A percentile compares a stretch with the other conserved stretches of the same genome.
These are phyloP conservation scores for Yamadazyma nakazawae DNA, from an alignment of 805 yeast species.

Conservation along the genomic window DNA sequence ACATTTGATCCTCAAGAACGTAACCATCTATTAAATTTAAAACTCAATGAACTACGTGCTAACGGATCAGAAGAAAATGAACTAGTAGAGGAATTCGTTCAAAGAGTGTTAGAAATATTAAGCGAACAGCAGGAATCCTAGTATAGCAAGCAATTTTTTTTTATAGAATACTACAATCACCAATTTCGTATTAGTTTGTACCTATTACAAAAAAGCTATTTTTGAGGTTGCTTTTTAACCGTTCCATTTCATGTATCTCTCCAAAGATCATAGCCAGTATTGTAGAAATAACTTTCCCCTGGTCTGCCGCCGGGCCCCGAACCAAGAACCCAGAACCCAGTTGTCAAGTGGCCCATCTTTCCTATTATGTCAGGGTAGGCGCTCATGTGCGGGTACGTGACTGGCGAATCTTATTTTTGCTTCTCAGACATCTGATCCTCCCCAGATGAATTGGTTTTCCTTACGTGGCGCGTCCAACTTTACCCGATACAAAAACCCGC, in stretches of 20 bases:
- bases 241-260: no score
- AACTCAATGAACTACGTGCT: slow-evolving; percentile 54
- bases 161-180: background rate
- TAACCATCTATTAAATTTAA: slow-evolving; percentile 55
- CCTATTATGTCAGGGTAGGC: no score
- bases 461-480: slow-evolving; percentile 2
- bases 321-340: no score
- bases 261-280: no score
- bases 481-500: slow-evolving; percentile 41
- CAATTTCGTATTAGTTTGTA: no score
- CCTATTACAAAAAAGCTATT: no score
- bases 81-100: slow-evolving; percentile 67
- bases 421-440: background rate
- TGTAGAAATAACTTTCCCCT: no score
- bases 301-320: no score
- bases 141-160: background rate
- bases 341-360: no score
- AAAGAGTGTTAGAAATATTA: slow-evolving; percentile 25
- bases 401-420: background rate
- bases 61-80: slow-evolving; percentile 69
- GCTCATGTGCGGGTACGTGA: no score
- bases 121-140: background rate
- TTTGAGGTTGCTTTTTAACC: no score
- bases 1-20: slow-evolving; percentile 44
- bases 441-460: slow-evolving; percentile 11